Evolutionary conservation across 352 stramenopile species (phyloP).

Genomic region (Pythium monospermum): DNA sequence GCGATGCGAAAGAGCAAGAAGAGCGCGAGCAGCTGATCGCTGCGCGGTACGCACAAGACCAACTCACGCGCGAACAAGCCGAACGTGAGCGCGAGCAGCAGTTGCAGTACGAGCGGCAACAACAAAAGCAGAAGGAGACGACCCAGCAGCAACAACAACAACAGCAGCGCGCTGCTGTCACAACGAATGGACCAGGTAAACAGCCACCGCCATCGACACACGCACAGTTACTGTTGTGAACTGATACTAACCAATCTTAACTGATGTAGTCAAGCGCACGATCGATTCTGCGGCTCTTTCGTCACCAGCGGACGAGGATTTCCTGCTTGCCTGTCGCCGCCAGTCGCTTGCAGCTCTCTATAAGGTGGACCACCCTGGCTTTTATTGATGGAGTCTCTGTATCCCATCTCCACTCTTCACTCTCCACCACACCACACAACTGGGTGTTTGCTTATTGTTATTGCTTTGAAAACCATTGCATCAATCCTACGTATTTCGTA

Average conservation of each 20-base stretch:
- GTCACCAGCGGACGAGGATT: constrained; percentile 28
- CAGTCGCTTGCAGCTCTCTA: constrained; percentile 62
- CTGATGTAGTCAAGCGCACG: constrained; percentile 43
- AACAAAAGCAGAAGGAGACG: constrained; percentile 38
- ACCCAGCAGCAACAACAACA: constrained; percentile 6
- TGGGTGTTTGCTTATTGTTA: no score
- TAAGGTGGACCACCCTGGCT: constrained; percentile 55
- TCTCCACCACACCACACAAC: no score
- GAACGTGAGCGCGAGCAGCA: constrained; percentile 18
- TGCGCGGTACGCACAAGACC: constrained; percentile 25
- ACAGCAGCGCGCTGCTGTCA: constrained; percentile 7
- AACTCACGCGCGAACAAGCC: constrained; percentile 20
- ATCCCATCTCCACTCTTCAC: no score
- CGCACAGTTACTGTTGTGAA: background rate
- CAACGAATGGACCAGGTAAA: constrained; percentile 25
- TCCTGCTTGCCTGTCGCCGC: constrained; percentile 37
- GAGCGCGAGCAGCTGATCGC: constrained; percentile 23
- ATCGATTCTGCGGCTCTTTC: constrained; percentile 24
- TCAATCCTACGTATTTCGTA: no score
- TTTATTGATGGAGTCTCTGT: no score
- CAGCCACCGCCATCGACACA: background rate
- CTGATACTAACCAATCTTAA: no score
- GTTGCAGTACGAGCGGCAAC: constrained; percentile 18
- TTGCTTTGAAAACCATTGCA: no score
- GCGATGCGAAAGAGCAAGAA: constrained; percentile 26